Base-by-base conservation (phyloP, 2,329 filamentous ascomycete species). In the Exophiala alcalophila region DNA sequence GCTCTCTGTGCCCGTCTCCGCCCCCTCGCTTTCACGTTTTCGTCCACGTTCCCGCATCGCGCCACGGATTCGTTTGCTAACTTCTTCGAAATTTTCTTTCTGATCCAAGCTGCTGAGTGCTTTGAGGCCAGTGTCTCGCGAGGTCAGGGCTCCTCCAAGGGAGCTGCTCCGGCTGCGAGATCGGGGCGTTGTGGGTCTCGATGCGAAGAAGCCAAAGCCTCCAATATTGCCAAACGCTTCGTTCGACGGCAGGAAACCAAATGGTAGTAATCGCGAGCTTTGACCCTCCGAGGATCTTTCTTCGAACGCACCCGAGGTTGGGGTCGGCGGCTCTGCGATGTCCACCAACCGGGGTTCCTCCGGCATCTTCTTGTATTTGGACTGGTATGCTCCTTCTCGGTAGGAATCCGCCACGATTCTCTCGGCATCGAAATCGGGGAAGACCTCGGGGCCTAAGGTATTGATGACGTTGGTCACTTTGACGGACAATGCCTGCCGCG, bases 391-490 rank as follows among this genome's bases (percentile, higher is more conserved):
- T 42, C 57, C 59, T 44, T 61, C 61, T 24, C 65, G 65, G 60
- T 73, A 72, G 3, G 72, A 70, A 58, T 73, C 71, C 3, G 69
- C 65, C 32, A 91, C 70, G 43, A 92, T 77, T 23, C 87, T 79
- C 9, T 79, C 76, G 50, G 82, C 77, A 57, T 92, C 86, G 60
- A 95, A 98, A 69, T 98, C 92, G n/a, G 89, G 84, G 69, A 94
- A 98, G 71, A 98, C 83, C 61, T 97, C 90, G 0, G 92, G 92
- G 0, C 92, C 92, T 9, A 98, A 80, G 12, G 86, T 88, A 66
- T 98, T 97, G 73, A 98, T 95, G 32, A 94, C 75, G 3, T 92
- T 81, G 1, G 90, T 95, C 26, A 98, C 89, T 60, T 92, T 79
- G 7, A 78, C 74, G 44, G 86, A 86, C 32, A 98, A 77, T 51